Percentiles rank a stretch among this genome's conserved stretches.
These are phyloP conservation scores for Coniochaeta sp. DNA, from an alignment of 2,329 filamentous ascomycete genomes.

Conservation along the genomic window DNA sequence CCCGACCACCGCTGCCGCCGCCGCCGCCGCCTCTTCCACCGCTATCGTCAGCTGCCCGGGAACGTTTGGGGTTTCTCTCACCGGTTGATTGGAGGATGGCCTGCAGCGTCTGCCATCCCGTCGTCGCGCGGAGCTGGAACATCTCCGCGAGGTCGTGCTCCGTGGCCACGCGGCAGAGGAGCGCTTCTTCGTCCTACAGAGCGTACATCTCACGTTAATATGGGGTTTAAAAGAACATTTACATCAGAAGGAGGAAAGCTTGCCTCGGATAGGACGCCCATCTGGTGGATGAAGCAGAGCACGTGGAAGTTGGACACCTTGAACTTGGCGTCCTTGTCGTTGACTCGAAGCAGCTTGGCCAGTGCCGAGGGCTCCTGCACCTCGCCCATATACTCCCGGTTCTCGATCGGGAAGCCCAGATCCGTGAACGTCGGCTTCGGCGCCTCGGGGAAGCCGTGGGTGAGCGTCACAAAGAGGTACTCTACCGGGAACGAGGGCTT, in stretches of 20 bases:
- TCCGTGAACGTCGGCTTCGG: conserved; percentile 70
- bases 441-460: conserved; percentile 85
- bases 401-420: conserved; percentile 79
- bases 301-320: conserved; percentile 90
- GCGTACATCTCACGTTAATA: background rate
- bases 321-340: conserved; percentile 45
- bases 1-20: background rate
- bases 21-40: conserved; percentile 4
- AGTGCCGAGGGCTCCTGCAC: conserved; percentile 69
- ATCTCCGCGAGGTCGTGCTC: conserved; percentile 74
- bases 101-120: conserved; percentile 90
- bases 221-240: no score
- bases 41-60: conserved; percentile 30
- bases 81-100: conserved; percentile 93
- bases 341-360: conserved; percentile 60
- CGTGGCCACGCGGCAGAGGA: conserved; percentile 79
- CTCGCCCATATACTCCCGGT: conserved; percentile 79
- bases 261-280: conserved; percentile 83
- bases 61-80: conserved; percentile 86
- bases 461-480: conserved; percentile 91
- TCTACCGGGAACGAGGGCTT: conserved; percentile 96
- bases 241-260: conserved; percentile 16
- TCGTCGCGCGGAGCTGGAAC: conserved; percentile 75
- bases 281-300: conserved; percentile 74
- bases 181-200: conserved; percentile 73